A percentile compares a stretch with the other conserved stretches of the same genome.
These are phyloP conservation scores for Gnaphalium uliginosum DNA, from an alignment of 129 eudicot species.

Conservation along the genomic window DNA sequence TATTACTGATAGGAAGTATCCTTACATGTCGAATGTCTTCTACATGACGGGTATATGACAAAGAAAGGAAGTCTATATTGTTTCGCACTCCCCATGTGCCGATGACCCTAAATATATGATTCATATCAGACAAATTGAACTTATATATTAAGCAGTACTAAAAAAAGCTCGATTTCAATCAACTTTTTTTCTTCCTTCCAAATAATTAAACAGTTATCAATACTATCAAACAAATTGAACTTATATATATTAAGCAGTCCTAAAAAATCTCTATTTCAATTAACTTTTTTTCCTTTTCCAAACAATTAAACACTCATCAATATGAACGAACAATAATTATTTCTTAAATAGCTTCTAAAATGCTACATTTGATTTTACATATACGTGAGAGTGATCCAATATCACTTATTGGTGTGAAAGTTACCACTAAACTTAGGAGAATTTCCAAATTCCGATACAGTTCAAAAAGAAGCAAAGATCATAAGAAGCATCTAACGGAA, in stretches of 20 bases:
- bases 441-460: no score
- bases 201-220: conserved; percentile 3
- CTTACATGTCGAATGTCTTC: conserved; percentile 82
- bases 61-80: conserved; percentile 81
- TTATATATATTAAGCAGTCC: neutral
- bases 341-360: conserved; percentile 5
- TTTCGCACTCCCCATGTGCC: conserved; percentile 80
- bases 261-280: neutral
- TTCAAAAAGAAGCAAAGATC: neutral
- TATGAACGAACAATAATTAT: neutral
- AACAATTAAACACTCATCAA: conserved; percentile 1
- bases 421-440: no score
- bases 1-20: neutral
- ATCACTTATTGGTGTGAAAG: neutral
- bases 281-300: neutral
- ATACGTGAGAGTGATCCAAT: neutral
- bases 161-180: neutral
- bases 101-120: conserved; percentile 45
- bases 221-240: conserved; percentile 14
- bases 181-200: neutral
- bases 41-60: conserved; percentile 71
- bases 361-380: conserved; percentile 16
- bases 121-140: conserved; percentile 12
- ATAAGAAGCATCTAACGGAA: conserved; percentile 1
- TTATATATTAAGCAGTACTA: neutral